Percentiles rank a stretch among this genome's conserved stretches.
phyloP scores from a whole-genome alignment of 768 basidiomycete species.

The Suillus discolor region DNA sequence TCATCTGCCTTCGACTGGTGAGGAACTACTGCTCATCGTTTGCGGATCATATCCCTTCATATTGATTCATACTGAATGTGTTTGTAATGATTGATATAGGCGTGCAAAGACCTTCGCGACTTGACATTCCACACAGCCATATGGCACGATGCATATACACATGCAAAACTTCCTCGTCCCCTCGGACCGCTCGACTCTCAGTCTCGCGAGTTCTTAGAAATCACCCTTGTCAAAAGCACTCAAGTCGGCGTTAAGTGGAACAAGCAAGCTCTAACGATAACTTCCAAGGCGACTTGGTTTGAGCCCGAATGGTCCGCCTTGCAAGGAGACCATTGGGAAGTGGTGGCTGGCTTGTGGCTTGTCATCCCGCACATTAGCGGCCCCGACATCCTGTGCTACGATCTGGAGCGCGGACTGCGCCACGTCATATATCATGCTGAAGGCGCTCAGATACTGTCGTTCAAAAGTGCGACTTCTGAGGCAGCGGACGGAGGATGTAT shows the following conservation, averaged over 20 bases:
- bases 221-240: background rate
- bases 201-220: conserved; percentile 4
- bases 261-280: conserved; percentile 5
- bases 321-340: conserved; percentile 6
- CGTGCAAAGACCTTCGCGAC: conserved; percentile 1
- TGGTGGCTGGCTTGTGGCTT: conserved; percentile 2
- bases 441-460: background rate
- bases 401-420: background rate
- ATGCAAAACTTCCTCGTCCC: conserved; percentile 3
- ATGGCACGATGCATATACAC: conserved; percentile 3
- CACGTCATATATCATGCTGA: background rate
- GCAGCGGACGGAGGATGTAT: background rate
- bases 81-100: background rate
- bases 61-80: background rate
- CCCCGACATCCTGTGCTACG: conserved; percentile 2
- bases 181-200: conserved; percentile 6
- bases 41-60: background rate
- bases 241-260: conserved; percentile 3
- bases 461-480: background rate
- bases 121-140: conserved; percentile 1
- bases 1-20: conserved; percentile 7
- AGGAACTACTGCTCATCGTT: background rate
- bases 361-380: conserved; percentile 2
- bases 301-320: conserved; percentile 5
- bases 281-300: conserved; percentile 3